Base-by-base conservation (phyloP, 345 rosid species). In the Salix brachista region DNA sequence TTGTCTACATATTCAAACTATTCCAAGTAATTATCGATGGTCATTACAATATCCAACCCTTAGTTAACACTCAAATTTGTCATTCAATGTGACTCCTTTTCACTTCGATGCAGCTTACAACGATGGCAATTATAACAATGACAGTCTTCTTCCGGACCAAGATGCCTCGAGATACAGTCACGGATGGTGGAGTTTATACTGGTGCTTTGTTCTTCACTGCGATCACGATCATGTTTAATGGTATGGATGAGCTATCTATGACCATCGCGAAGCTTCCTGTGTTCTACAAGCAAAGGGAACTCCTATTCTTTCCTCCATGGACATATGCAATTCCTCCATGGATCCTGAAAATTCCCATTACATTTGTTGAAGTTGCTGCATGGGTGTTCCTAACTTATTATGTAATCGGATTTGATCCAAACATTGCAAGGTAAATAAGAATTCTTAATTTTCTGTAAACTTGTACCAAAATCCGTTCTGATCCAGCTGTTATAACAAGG, bases 241-340 rank as follows among this genome's bases (percentile, higher is more conserved):
- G 98, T 39, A 80, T 85, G 88, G 58, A 95, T 0, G 97, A 94
- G 84, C 69, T 94, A 41, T 86, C 94, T 54, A 86, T 94, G 91
- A 88, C 96, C 65, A 86, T 94, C 52, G 85, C 82, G 41, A 94
- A 87, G 81, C 98, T 94, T 83, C 93, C 97, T 16, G 90, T 92
- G 68, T 92, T 94, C 73, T 94, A 87, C 90, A 94, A 92, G 82
- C 96, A 92, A 83, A 84, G 96, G 75, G 94, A 90, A 69, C 85
- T 88, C 18, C 81, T 84, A 25, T 94, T 92, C 88, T 92, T 78
- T 83, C 97, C 98, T 48, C 52, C 96, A 4, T 92, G 97, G 98
- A 87, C 89, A 4, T 92, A 88, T 83, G 84, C 94, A 79, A 72
- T 94, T 58, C 97, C 98, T 9, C 41, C 91, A 46, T 94, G 98